Percentiles rank a stretch among this genome's conserved stretches.
phyloP scores from a whole-genome alignment of 192 early-diverging fungal genomes.

The Dimargaris xerosporica region DNA sequence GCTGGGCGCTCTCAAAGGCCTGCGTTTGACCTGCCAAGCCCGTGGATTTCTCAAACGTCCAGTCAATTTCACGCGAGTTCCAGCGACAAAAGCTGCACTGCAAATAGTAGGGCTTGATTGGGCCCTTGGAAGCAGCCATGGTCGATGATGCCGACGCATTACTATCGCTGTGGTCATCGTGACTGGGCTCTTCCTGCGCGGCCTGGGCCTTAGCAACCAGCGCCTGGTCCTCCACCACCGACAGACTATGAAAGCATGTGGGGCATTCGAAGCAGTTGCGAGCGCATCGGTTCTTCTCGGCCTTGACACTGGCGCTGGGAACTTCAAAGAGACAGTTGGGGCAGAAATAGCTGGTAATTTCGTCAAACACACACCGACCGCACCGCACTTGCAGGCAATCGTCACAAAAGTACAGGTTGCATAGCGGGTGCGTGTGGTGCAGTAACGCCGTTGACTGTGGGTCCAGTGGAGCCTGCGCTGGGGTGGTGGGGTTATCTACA shows the following conservation, averaged over 20 bases:
- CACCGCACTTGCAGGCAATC: conserved; percentile 72
- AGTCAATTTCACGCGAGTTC: conserved; percentile 83
- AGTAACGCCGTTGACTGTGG: neutral
- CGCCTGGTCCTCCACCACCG: conserved; percentile 42
- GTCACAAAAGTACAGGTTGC: conserved; percentile 75
- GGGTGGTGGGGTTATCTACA: neutral
- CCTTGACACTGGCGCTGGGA: conserved; percentile 86
- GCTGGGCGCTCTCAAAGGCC: conserved; percentile 49
- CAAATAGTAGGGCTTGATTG: conserved; percentile 46
- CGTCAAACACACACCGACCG: conserved; percentile 64
- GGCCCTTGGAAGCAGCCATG: no score
- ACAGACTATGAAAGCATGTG: conserved; percentile 60
- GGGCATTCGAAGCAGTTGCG: conserved; percentile 93
- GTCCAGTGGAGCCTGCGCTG: neutral
- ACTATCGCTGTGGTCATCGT: neutral
- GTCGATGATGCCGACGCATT: no score
- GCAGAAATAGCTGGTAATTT: conserved; percentile 83
- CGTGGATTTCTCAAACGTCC: conserved; percentile 86
- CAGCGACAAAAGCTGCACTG: conserved; percentile 79
- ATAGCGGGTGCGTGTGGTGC: conserved; percentile 31
- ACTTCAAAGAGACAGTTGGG: conserved; percentile 96
- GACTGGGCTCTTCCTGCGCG: conserved; percentile 14
- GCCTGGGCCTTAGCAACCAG: no score
- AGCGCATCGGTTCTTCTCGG: conserved; percentile 86
- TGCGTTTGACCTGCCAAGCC: conserved; percentile 84